phyloP scores from a whole-genome alignment of 768 basidiomycete species.

The Calocybe indica region DNA sequence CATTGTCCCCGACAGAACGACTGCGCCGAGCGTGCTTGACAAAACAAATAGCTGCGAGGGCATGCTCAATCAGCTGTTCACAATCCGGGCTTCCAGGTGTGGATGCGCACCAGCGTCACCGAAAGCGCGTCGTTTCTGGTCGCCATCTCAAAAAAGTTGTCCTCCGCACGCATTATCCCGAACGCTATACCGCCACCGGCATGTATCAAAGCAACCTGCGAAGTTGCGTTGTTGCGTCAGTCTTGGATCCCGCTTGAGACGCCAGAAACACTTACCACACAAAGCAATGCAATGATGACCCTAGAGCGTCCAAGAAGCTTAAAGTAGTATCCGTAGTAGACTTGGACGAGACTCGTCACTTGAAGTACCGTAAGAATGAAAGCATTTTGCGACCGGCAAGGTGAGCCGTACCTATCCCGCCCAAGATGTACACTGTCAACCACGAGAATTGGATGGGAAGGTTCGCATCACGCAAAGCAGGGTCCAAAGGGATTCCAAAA shows the following conservation, averaged over 20 bases:
- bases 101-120: no score
- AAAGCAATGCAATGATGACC: background rate
- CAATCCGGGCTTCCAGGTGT: no score
- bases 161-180: background rate
- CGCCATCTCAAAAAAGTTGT: constrained; percentile 1
- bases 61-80: background rate
- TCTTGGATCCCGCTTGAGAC: no score
- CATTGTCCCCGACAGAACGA: background rate
- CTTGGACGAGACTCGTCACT: constrained; percentile 3
- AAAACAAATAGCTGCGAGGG: background rate
- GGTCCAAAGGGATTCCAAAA: background rate
- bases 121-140: background rate
- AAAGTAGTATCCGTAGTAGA: background rate
- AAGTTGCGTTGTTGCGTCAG: no score
- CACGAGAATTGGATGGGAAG: background rate
- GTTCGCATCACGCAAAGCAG: background rate
- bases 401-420: background rate
- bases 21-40: background rate
- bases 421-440: constrained; percentile 3
- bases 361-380: background rate
- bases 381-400: background rate
- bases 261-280: background rate
- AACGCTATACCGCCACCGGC: background rate
- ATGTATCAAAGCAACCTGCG: background rate
- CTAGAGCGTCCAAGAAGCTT: background rate